Base-by-base conservation (phyloP, 768 basidiomycete species). In the Coprinopsis strossmayeri region DNA sequence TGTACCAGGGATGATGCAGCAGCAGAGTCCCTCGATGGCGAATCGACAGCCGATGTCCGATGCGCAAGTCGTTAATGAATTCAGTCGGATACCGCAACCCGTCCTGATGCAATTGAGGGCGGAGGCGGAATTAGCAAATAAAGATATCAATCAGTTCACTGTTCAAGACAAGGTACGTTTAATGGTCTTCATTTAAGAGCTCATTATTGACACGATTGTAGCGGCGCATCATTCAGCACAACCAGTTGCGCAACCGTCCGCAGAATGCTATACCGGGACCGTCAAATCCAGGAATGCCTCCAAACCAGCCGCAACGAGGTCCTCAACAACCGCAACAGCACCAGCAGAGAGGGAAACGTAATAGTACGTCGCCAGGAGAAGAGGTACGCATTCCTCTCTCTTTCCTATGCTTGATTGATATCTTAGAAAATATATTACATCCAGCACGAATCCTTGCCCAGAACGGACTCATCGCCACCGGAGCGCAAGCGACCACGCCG, bases 331-430 rank as follows among this genome's bases (percentile, higher is more conserved):
- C 66, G 45, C 64, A 57, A 42, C 53, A 57, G 45, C 64, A 57
- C 39, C 53, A 57, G 42, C 57, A 58, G 45, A 64, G 58, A 40
- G 65, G 63, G 18, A 81, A 82, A 55, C 71, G 81, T 53, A 79
- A 66, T 53, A 82, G 79, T 59, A 82, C 78, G 10, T 80, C 81
- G 4, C 81, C 81, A 4, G 74, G 72, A 28, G 81, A 81, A 63
- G 81, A 82, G 57, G 81, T 81, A 54, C 54, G 53, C 49, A 21
- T 25, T 46, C 25, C 20, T 55, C 15, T 15, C 17, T 51, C 45
- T 34, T 12, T 7, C 10, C 48, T 38, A 32, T 15, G 15, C 30
- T 32, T 15, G 30, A 15, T 32, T 15, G 30, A 7, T 32, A 32
- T 32, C 30, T 32, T 32, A 7, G 30, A 7, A 32, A 32, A 32